Evolutionary conservation across 2,329 filamentous ascomycete genomes (phyloP).

Genomic region (Penicillium sp.): DNA sequence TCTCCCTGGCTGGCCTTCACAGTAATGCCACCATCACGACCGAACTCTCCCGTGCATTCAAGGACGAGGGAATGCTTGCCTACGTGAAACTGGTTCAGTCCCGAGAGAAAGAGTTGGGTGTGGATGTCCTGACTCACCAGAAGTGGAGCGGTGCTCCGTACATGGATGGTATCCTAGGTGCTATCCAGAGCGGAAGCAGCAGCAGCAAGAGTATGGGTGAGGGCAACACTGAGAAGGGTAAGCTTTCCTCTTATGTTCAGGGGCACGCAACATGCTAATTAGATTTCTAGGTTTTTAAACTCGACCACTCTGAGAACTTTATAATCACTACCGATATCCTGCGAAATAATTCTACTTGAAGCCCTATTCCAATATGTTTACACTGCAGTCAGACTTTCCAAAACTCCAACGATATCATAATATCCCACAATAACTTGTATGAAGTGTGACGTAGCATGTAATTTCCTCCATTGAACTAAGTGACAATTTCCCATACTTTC

Average conservation of each 20-base stretch:
- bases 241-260: conserved; percentile 6
- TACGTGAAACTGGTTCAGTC: conserved; percentile 93
- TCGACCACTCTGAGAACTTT: background rate
- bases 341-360: background rate
- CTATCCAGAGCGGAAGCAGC: conserved; percentile 86
- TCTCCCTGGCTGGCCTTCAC: conserved; percentile 62
- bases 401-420: background rate
- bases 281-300: background rate
- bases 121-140: conserved; percentile 92
- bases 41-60: conserved; percentile 77
- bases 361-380: background rate
- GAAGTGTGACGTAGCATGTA: background rate
- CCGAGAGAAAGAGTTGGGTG: conserved; percentile 82
- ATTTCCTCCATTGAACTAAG: background rate
- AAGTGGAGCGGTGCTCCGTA: conserved; percentile 69
- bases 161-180: conserved; percentile 83
- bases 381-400: background rate
- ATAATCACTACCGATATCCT: background rate
- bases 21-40: conserved; percentile 60
- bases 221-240: conserved; percentile 72
- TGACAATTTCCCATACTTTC: background rate
- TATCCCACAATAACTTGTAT: background rate
- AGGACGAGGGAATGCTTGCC: conserved; percentile 88
- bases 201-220: conserved; percentile 91
- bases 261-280: background rate